These are phyloP conservation scores for Neonothopanus nambi DNA, from an alignment of 1,284 basidiomycete species.

Conservation along the genomic window DNA sequence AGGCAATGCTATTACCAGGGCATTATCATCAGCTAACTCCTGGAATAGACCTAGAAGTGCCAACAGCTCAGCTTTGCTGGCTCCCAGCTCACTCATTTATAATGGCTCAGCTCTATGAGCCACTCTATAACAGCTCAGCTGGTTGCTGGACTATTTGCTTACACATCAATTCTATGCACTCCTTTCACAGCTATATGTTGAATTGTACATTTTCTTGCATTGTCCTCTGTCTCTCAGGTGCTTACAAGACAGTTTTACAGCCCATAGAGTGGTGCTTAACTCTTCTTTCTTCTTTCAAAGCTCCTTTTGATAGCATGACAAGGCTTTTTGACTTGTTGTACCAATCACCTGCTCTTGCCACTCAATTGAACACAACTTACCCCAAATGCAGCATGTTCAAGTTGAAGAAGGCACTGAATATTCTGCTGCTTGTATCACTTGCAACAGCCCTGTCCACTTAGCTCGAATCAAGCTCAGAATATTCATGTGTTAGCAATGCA, in stretches of 20 bases:
- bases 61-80: no score
- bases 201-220: constrained; percentile 6
- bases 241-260: constrained; percentile 28
- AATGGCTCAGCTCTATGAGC: no score
- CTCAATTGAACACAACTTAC: no score
- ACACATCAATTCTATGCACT: constrained; percentile 41
- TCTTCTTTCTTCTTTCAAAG: no score
- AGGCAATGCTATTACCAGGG: background rate
- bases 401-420: constrained; percentile 29
- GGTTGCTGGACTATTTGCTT: constrained; percentile 49
- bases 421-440: constrained; percentile 36
- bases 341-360: no score
- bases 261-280: no score
- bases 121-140: no score
- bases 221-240: background rate
- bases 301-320: no score
- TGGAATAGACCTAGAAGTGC: no score
- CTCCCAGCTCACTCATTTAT: no score
- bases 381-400: no score
- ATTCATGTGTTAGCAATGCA: constrained; percentile 35
- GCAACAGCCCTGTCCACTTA: constrained; percentile 31
- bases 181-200: constrained; percentile 21
- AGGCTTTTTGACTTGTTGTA: no score
- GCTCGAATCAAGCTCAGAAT: constrained; percentile 24
- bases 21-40: background rate